Base-by-base conservation (phyloP, 495 filamentous ascomycete genomes). In the Echria macrotheca region DNA sequence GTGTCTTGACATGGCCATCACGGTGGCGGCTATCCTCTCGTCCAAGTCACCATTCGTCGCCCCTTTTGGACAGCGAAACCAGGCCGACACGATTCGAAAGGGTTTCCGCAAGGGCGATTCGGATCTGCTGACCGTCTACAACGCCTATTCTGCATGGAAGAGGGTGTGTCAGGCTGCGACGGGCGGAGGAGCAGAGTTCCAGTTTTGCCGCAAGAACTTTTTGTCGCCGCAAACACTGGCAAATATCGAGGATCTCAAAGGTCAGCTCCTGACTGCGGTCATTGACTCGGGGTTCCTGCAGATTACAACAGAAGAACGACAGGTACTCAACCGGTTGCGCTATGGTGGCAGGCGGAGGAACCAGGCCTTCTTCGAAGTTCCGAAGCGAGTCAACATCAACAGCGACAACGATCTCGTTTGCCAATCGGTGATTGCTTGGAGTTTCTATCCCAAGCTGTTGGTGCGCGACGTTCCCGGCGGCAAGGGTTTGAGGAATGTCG, bases 201-300 rank as follows among this genome's bases (percentile, higher is more conserved):
- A 87, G 43, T 98, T 93, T 67, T 97, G 93, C 66, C 80, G 84
- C 24, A 95, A 89, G 70, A 95, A 93, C 64, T 96, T 86, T 59
- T 78, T 98, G 43, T 89, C 80, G 14, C 70, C 78, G 4, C 90
- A 94, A 60, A 91, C 86, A 0, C 74, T 98, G 0, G 76, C 79
- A 12, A 91, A 87, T 44, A 96, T 98, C 53, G 93, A 98, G 58
- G 93, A 98, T 54, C 70, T 96, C 33, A 97, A 96, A 59, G 85
- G 85, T 17, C 93, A 98, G 54, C 79, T 98, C 3, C 68, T 95
- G 1, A 81, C 85, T 3, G 82, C 84, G 1, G 74, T 96, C 0
- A 83, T 82, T 9, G 93, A 96, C 55, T 83, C 89, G 1, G 87
- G 88, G 0, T 84, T 94, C 47, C 64, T 96, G 10, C 79, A 70